Conservation (phyloP, 176 grass and related monocot genomes). For the Triticum turgidum region DNA sequence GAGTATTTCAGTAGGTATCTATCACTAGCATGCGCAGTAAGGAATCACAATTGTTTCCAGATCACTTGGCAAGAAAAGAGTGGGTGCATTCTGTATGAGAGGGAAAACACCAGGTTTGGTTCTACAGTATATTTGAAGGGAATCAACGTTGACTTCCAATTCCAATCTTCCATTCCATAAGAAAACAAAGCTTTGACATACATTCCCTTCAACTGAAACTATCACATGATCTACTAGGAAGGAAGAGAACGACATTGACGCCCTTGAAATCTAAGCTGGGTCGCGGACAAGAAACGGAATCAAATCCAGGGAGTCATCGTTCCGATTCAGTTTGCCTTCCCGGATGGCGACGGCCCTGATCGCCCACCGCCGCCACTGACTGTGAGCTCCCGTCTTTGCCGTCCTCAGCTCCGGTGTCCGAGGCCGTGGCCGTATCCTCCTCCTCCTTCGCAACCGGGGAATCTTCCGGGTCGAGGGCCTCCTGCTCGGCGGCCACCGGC, state of each 20-base stretch:
- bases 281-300: background rate
- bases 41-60: background rate
- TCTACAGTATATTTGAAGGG: background rate
- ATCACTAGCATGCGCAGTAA: background rate
- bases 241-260: background rate
- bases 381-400: slow-evolving; percentile 17
- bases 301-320: background rate
- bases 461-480: background rate
- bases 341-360: background rate
- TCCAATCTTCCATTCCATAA: background rate
- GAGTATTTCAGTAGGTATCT: background rate
- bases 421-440: background rate
- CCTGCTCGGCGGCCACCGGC: slow-evolving; percentile 6
- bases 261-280: background rate
- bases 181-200: background rate
- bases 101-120: background rate
- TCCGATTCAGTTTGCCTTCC: slow-evolving; percentile 8
- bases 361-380: background rate
- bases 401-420: background rate
- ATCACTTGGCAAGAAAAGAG: background rate
- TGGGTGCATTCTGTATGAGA: background rate
- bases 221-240: background rate
- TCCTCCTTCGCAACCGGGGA: background rate
- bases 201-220: background rate
- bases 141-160: background rate